These are phyloP conservation scores for Fusarium subglutinans DNA, from an alignment of 2,329 filamentous ascomycete genomes.

Conservation along the genomic window DNA sequence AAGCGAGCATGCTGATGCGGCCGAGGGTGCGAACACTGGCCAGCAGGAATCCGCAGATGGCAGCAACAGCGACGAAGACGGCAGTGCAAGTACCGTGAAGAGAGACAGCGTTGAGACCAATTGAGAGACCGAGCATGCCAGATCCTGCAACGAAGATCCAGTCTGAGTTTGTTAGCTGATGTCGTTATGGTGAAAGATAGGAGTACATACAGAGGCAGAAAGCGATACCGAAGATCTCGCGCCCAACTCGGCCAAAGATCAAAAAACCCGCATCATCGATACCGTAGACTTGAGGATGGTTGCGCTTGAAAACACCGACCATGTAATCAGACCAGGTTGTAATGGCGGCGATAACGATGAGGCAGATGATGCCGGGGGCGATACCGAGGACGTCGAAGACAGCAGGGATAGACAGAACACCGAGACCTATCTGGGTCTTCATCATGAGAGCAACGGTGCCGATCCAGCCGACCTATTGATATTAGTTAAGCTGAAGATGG, in stretches of 20 bases:
- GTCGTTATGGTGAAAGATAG: accelerated
- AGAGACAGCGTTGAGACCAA: slow-evolving; percentile 52
- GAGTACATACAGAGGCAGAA: slow-evolving; percentile 48
- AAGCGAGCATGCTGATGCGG: slow-evolving; percentile 47
- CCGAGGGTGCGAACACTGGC: slow-evolving; percentile 47
- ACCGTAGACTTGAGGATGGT: slow-evolving; percentile 61
- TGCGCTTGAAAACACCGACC: slow-evolving; percentile 60
- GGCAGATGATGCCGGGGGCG: slow-evolving; percentile 57
- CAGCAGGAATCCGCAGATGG: slow-evolving; percentile 43
- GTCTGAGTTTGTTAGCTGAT: background rate
- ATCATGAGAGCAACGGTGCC: slow-evolving; percentile 57
- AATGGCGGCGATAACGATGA: slow-evolving; percentile 53
- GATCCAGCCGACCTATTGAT: slow-evolving; percentile 52
- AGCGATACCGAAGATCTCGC: slow-evolving; percentile 52
- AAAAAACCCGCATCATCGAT: slow-evolving; percentile 62
- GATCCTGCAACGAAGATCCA: slow-evolving; percentile 33
- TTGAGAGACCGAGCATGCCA: slow-evolving; percentile 46
- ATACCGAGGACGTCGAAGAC: slow-evolving; percentile 58
- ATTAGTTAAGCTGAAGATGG: background rate
- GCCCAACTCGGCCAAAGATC: slow-evolving; percentile 58
- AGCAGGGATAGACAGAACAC: slow-evolving; percentile 58
- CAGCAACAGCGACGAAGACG: slow-evolving; percentile 52
- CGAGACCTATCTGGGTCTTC: slow-evolving; percentile 57
- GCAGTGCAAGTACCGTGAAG: slow-evolving; percentile 52
- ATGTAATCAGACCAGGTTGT: slow-evolving; percentile 61